Percentiles rank a stretch among this genome's conserved stretches.
Conservation (phyloP, 176 grass and related monocot genomes). For the Aegilops speltoides region DNA sequence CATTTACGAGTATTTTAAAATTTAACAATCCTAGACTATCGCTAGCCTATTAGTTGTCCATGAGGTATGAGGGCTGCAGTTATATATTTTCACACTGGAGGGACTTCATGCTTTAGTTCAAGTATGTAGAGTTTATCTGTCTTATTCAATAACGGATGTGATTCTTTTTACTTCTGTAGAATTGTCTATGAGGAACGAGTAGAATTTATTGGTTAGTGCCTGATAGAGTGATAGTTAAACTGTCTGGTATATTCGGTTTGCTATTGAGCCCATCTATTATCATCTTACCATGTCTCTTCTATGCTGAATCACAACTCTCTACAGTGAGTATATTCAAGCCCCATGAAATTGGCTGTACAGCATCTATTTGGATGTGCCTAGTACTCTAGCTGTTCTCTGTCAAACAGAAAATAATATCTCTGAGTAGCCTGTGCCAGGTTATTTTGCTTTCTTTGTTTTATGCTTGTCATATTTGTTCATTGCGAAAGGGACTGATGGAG, state of each 20-base stretch:
- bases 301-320: not conserved
- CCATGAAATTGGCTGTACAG: not conserved
- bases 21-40: not conserved
- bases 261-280: not conserved
- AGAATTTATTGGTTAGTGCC: not conserved
- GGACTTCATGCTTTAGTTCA: not conserved
- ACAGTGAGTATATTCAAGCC: not conserved
- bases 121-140: not conserved
- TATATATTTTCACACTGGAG: not conserved
- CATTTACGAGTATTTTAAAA: not conserved
- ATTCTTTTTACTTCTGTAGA: not conserved
- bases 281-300: not conserved
- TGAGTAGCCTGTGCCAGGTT: not conserved
- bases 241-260: not conserved
- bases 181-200: not conserved
- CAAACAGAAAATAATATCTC: not conserved
- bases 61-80: not conserved
- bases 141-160: not conserved
- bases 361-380: not conserved
- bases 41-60: not conserved
- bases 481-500: not conserved
- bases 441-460: not conserved
- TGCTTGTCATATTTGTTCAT: not conserved
- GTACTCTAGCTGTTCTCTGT: not conserved
- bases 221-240: not conserved